These are phyloP conservation scores for Rhododendron ovatum DNA, from an alignment of 148 eudicot genomes.

Conservation along the genomic window DNA sequence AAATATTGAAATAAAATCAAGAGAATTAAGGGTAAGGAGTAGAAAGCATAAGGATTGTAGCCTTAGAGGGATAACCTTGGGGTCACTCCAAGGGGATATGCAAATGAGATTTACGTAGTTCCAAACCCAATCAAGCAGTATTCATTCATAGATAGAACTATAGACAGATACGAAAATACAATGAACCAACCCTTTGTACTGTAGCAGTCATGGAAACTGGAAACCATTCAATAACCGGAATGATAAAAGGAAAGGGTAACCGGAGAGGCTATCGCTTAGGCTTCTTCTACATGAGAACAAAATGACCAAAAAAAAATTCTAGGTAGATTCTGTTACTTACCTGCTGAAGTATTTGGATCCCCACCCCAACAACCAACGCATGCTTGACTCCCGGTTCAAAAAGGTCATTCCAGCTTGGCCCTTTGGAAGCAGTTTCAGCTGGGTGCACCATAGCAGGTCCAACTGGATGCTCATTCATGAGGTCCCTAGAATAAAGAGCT, in stretches of 20 bases:
- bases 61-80: neutral
- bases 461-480: constrained; percentile 40
- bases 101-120: neutral
- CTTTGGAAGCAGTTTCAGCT: constrained; percentile 41
- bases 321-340: constrained; percentile 16
- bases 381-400: constrained; percentile 73
- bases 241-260: neutral
- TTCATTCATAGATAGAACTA: neutral
- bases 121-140: neutral
- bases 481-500: constrained; percentile 39
- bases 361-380: constrained; percentile 68
- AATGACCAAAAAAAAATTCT: neutral
- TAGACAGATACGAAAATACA: neutral
- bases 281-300: neutral
- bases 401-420: constrained; percentile 60
- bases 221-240: neutral
- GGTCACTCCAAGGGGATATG: neutral
- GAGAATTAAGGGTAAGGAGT: neutral
- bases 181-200: neutral
- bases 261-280: neutral
- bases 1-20: neutral
- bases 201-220: neutral
- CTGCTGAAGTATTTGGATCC: constrained; percentile 80
- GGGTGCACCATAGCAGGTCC: constrained; percentile 35
- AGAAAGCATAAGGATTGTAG: neutral